Evolutionary conservation across 2,329 filamentous ascomycete genomes (phyloP).

Genomic region (Stemphylium vesicarium): DNA sequence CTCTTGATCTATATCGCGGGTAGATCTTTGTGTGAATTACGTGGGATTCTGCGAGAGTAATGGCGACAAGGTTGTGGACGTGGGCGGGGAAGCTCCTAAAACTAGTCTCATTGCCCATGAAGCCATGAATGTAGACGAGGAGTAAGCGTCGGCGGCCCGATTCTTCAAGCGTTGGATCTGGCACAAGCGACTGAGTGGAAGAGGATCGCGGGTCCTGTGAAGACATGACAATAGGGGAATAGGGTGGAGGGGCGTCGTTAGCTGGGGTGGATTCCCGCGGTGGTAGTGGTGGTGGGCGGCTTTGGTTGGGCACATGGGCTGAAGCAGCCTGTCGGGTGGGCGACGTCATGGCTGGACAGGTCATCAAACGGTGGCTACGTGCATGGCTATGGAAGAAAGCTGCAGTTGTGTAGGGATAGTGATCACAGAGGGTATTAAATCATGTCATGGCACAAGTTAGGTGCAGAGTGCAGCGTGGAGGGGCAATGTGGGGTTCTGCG

Average conservation of each 20-base stretch:
- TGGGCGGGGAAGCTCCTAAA: conserved; percentile 89
- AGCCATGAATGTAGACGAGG: conserved; percentile 86
- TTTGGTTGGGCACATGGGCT: conserved; percentile 13
- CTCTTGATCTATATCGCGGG: conserved; percentile 78
- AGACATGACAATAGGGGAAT: conserved; percentile 34
- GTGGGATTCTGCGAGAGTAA: conserved; percentile 73
- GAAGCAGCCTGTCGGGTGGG: conserved; percentile 5
- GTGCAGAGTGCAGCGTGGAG: neutral
- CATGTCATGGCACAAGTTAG: neutral
- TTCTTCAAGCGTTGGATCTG: conserved; percentile 40
- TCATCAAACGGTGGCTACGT: conserved; percentile 6
- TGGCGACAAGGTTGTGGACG: conserved; percentile 75
- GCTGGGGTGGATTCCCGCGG: conserved; percentile 28
- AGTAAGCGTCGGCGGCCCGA: conserved; percentile 65
- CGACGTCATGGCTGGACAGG: conserved; percentile 28
- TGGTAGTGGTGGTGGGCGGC: conserved; percentile 36
- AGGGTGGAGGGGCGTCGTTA: conserved; percentile 22
- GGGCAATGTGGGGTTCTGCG: conserved; percentile 3
- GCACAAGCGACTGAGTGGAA: conserved; percentile 55
- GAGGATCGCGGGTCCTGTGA: conserved; percentile 53
- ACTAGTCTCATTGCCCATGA: conserved; percentile 85
- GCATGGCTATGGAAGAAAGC: neutral
- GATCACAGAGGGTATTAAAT: too few relatives aligned
- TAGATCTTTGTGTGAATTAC: conserved; percentile 87
- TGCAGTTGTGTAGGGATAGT: neutral